phyloP scores from a whole-genome alignment of 1,284 basidiomycete species.

The Retiboletus fuscus region DNA sequence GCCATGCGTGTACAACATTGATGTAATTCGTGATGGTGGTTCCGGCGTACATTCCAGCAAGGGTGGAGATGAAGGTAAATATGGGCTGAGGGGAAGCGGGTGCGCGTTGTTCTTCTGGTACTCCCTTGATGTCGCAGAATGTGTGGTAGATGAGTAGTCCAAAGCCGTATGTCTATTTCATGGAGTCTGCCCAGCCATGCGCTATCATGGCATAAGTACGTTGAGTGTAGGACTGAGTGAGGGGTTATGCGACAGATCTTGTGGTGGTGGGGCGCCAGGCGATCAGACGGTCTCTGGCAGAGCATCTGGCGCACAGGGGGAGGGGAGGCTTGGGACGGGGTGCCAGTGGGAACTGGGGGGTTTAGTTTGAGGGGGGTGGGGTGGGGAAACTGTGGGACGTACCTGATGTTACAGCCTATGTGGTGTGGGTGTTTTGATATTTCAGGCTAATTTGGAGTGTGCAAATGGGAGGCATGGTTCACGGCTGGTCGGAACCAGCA shows the following conservation, averaged over 20 bases:
- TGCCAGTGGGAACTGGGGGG: too few species aligned
- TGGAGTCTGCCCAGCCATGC: too few species aligned
- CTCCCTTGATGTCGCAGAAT: not conserved
- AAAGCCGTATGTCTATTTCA: not conserved
- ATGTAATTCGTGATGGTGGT: constrained; percentile 5
- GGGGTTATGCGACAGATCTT: not conserved
- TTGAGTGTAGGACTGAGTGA: not conserved
- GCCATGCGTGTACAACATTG: not conserved
- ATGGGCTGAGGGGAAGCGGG: accelerated
- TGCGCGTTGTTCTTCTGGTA: not conserved
- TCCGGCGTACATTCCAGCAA: not conserved
- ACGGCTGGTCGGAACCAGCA: too few species aligned
- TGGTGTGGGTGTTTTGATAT: too few species aligned
- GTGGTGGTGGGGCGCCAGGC: not conserved
- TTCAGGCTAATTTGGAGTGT: too few species aligned
- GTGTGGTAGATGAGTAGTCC: not conserved
- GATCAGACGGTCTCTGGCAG: not conserved
- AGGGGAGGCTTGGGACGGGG: too few species aligned
- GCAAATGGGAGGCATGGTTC: too few species aligned
- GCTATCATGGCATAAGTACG: too few species aligned
- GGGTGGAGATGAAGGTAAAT: not conserved
- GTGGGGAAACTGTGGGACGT: too few species aligned
- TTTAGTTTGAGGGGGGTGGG: too few species aligned
- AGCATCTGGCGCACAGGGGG: too few species aligned
- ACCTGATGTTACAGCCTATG: too few species aligned